phyloP scores from a whole-genome alignment of 257 asterid species.

The Nicotiana tomentosiformis region DNA sequence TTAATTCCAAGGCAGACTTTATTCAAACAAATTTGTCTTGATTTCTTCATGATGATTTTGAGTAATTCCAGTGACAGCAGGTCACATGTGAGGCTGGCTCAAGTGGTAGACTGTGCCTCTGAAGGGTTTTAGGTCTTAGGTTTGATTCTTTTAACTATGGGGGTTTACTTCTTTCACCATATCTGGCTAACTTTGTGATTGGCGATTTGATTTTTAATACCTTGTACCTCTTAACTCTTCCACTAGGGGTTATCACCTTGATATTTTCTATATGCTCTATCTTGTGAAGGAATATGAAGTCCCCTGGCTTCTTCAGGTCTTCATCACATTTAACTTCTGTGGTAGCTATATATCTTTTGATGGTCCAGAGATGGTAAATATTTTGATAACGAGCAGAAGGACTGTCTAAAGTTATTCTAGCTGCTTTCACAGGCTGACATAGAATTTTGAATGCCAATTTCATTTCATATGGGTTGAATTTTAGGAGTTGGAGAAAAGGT shows the following conservation, averaged over 20 bases:
- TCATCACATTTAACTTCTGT: not conserved
- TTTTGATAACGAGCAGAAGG: not conserved
- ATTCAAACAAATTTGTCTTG: not conserved
- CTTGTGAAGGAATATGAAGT: not conserved
- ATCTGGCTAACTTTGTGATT: not conserved
- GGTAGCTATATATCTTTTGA: slow-evolving; percentile 4
- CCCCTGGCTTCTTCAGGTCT: not conserved
- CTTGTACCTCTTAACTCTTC: not conserved
- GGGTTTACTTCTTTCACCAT: not conserved
- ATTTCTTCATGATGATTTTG: slow-evolving; percentile 7
- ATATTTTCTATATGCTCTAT: not conserved
- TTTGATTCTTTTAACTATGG: not conserved
- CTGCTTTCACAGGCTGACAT: not conserved
- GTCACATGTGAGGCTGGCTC: not conserved
- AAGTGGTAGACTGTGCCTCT: not conserved
- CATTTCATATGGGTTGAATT: not conserved
- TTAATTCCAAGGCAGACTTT: not conserved
- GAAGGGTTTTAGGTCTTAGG: not conserved
- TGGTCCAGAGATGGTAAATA: not conserved
- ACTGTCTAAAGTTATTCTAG: not conserved
- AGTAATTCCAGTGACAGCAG: not conserved
- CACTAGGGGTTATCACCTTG: not conserved
- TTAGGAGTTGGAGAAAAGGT: slow-evolving; percentile 8
- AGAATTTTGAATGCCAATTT: not conserved
- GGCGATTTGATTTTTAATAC: not conserved